These are phyloP conservation scores for Acanthamoeba healyi DNA, from an alignment of 208 protist species.

Conservation along the genomic window DNA sequence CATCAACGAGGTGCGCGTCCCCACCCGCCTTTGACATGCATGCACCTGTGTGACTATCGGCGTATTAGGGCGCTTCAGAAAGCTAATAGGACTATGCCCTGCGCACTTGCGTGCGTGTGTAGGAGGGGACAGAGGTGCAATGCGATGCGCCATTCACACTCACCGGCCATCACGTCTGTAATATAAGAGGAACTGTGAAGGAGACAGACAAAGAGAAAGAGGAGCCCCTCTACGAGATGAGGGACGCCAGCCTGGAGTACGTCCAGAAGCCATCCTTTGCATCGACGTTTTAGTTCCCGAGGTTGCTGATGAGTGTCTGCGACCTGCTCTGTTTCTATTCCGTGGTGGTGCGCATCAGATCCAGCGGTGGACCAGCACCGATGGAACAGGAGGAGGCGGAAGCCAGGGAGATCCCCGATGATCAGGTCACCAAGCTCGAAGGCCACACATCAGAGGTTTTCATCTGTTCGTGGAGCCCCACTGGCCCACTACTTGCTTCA, in stretches of 20 bases:
- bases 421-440: constrained; percentile 78
- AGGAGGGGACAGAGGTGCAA: constrained; percentile 84
- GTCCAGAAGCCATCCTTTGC: too few species aligned
- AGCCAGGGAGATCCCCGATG: constrained; percentile 78
- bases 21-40: too few species aligned
- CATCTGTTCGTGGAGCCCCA: constrained; percentile 86
- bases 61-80: not conserved
- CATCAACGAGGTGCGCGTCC: constrained; percentile 88
- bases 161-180: constrained; percentile 78
- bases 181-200: constrained; percentile 50
- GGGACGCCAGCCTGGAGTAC: constrained; percentile 34
- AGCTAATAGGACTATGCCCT: not conserved
- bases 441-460: constrained; percentile 87
- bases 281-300: too few species aligned
- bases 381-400: constrained; percentile 66
- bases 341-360: not conserved
- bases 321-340: too few species aligned
- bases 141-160: constrained; percentile 82
- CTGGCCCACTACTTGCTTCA: constrained; percentile 78
- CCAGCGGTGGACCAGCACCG: not conserved
- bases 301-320: too few species aligned
- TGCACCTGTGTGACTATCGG: too few species aligned
- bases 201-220: constrained; percentile 68
- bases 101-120: constrained; percentile 23
- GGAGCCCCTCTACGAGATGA: constrained; percentile 65